Conservation (phyloP, 2,329 filamentous ascomycete species). For the Venturiaceae sp. region DNA sequence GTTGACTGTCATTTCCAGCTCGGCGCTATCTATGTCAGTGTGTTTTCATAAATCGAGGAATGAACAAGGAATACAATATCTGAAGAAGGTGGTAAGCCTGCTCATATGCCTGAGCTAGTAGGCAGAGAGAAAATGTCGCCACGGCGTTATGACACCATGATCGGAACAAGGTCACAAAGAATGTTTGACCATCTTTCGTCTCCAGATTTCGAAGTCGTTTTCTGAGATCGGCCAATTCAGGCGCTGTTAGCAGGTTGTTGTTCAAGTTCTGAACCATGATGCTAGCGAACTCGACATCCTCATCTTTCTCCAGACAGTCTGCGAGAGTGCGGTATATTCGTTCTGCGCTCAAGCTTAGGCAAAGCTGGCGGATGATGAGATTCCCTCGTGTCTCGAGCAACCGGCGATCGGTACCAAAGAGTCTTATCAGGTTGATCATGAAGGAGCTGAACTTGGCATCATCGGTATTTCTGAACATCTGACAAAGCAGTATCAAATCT, state of each 20-base stretch:
- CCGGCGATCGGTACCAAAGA: constrained; percentile 90
- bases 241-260: constrained; percentile 96
- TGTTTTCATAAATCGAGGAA: constrained; percentile 13
- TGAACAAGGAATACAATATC: constrained; percentile 61
- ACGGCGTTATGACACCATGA: constrained; percentile 99
- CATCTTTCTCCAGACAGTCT: constrained; percentile 94
- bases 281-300: constrained; percentile 96
- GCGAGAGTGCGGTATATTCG: constrained; percentile 92
- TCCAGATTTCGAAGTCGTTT: constrained; percentile 87
- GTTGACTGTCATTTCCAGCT: constrained; percentile 97
- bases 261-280: constrained; percentile 99
- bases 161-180: constrained; percentile 88
- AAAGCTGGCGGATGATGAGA: constrained; percentile 90
- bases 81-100: constrained; percentile 94
- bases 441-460: constrained; percentile 97
- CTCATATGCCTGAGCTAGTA: constrained; percentile 94
- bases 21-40: constrained; percentile 51
- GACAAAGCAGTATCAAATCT: constrained; percentile 84
- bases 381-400: constrained; percentile 89
- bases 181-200: constrained; percentile 84
- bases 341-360: constrained; percentile 84
- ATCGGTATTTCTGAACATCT: constrained; percentile 93
- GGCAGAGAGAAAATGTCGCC: constrained; percentile 89
- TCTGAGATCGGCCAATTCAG: constrained; percentile 81
- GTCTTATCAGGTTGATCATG: constrained; percentile 90